Conservation (phyloP, 305 asterid species). For the Fraxinus sp. region DNA sequence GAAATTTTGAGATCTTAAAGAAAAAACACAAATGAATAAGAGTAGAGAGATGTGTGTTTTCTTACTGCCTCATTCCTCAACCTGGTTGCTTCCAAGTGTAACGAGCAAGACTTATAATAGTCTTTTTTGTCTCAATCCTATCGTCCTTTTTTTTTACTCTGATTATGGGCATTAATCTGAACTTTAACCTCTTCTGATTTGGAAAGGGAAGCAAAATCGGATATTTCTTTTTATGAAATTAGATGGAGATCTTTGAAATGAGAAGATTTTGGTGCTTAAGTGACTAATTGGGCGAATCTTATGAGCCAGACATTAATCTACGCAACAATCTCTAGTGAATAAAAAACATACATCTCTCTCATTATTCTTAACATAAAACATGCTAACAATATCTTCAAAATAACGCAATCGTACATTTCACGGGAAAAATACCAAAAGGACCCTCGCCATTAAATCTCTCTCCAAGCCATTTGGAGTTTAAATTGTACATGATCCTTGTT, state of each 20-base stretch:
- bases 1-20: neutral
- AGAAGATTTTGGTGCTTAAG: neutral
- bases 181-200: neutral
- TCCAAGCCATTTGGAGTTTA: too few species aligned
- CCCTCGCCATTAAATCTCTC: too few species aligned
- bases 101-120: neutral
- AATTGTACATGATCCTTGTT: too few species aligned
- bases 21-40: neutral
- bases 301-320: neutral
- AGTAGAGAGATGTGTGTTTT: neutral
- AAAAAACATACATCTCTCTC: neutral
- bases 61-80: neutral
- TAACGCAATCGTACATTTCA: too few species aligned
- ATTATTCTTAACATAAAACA: neutral
- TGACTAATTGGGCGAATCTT: neutral
- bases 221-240: neutral
- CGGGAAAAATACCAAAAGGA: too few species aligned
- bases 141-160: neutral
- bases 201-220: neutral
- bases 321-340: neutral
- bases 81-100: neutral
- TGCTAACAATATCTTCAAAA: too few species aligned
- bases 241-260: neutral
- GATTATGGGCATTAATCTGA: neutral
- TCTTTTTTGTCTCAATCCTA: neutral